Conservation (phyloP, 495 filamentous ascomycete genomes). For the Aspergillus wentii region DNA sequence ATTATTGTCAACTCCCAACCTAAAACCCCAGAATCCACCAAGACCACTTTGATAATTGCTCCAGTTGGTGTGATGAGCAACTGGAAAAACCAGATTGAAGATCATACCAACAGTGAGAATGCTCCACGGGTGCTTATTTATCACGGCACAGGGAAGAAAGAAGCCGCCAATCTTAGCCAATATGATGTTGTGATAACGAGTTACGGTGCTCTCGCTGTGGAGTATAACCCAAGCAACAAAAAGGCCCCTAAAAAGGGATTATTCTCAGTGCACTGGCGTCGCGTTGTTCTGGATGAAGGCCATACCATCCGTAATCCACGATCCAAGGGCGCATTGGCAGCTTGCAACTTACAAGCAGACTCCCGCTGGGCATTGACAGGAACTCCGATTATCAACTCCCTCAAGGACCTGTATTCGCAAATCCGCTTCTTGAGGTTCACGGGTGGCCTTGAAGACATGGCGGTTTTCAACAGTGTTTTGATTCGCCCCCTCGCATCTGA, state of each 20-base stretch:
- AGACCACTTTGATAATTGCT: conserved; percentile 73
- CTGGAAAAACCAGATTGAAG: conserved; percentile 77
- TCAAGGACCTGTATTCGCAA: conserved; percentile 80
- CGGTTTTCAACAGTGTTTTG: conserved; percentile 71
- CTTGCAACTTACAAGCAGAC: conserved; percentile 58
- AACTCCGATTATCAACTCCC: conserved; percentile 70
- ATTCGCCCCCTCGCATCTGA: conserved; percentile 64
- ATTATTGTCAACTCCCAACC: conserved; percentile 58
- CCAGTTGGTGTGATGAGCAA: conserved; percentile 91
- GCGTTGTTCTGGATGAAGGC: conserved; percentile 83
- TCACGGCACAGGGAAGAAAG: conserved; percentile 60
- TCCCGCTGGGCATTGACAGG: conserved; percentile 83
- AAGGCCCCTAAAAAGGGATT: conserved; percentile 39
- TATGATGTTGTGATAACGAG: conserved; percentile 82
- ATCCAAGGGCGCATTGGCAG: conserved; percentile 66
- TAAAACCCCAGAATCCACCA: conserved; percentile 30
- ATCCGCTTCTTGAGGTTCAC: conserved; percentile 73
- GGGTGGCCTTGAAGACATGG: conserved; percentile 70
- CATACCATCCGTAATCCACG: conserved; percentile 78
- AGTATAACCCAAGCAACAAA: conserved; percentile 33
- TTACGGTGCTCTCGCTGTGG: conserved; percentile 58
- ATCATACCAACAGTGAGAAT: conserved; percentile 60
- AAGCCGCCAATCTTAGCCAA: conserved; percentile 44
- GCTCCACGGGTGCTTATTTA: conserved; percentile 66
- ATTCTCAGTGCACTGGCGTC: conserved; percentile 68